A percentile compares a stretch with the other conserved stretches of the same genome.
phyloP scores from a whole-genome alignment of 2,329 filamentous ascomycete genomes.

The Aspergillus sp. region DNA sequence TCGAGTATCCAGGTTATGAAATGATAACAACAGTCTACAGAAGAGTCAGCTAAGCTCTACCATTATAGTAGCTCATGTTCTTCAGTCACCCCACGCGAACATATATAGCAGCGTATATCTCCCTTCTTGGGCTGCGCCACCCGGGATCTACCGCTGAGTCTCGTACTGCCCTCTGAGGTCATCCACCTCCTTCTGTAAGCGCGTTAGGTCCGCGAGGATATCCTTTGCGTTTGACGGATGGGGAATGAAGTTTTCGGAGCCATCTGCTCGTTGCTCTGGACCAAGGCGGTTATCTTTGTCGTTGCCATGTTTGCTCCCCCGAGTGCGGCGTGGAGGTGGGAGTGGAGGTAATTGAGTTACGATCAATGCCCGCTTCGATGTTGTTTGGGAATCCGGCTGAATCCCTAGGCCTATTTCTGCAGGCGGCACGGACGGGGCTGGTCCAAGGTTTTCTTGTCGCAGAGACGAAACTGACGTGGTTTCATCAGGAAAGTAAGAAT shows the following conservation, averaged over 20 bases:
- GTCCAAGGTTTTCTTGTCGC: slow-evolving; percentile 8
- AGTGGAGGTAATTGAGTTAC: slow-evolving; percentile 43
- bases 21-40: neutral
- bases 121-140: neutral
- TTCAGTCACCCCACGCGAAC: slow-evolving; percentile 8
- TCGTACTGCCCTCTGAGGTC: slow-evolving; percentile 51
- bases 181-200: slow-evolving; percentile 76
- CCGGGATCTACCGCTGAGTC: slow-evolving; percentile 29
- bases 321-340: slow-evolving; percentile 53
- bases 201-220: slow-evolving; percentile 73
- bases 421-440: slow-evolving; percentile 13
- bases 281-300: slow-evolving; percentile 24
- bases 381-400: slow-evolving; percentile 29
- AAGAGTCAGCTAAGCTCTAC: neutral
- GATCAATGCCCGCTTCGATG: slow-evolving; percentile 36
- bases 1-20: neutral
- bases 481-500: slow-evolving; percentile 22
- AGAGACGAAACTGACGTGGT: slow-evolving; percentile 9
- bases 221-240: slow-evolving; percentile 54
- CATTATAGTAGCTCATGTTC: slow-evolving; percentile 5
- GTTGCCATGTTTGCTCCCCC: slow-evolving; percentile 46
- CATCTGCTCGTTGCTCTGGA: slow-evolving; percentile 22
- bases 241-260: slow-evolving; percentile 26
- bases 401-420: slow-evolving; percentile 4
- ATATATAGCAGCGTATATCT: slow-evolving; percentile 12